Percentiles rank a stretch among this genome's conserved stretches.
These are phyloP conservation scores for Trichoderma orchidacearum DNA, from an alignment of 495 filamentous ascomycete species.

Conservation along the genomic window DNA sequence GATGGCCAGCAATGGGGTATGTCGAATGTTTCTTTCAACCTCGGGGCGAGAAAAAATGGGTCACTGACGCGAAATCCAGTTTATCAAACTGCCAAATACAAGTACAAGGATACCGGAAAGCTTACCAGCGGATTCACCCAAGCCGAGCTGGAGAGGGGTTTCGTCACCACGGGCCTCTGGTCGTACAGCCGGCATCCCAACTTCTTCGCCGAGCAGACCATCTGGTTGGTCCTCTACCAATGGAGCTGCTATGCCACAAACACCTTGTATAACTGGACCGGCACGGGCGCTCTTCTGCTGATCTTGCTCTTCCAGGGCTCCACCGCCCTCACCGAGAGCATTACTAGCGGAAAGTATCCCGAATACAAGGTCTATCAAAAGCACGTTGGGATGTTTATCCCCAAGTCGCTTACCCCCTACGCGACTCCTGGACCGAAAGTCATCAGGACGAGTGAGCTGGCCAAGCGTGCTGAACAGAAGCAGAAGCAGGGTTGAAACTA, in stretches of 20 bases:
- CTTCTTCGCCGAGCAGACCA: conserved; percentile 80
- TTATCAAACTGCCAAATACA: conserved; percentile 68
- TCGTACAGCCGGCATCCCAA: conserved; percentile 83
- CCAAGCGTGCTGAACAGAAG: neutral
- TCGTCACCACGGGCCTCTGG: conserved; percentile 76
- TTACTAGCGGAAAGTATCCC: conserved; percentile 70
- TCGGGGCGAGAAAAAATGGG: neutral
- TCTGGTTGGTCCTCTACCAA: conserved; percentile 78
- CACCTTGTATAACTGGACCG: conserved; percentile 64
- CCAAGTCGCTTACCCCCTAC: conserved; percentile 32
- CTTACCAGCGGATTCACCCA: conserved; percentile 46
- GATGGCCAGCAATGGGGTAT: conserved; percentile 89
- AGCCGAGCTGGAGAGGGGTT: conserved; percentile 83
- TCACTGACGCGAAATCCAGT: conserved; percentile 16
- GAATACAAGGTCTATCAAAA: conserved; percentile 81
- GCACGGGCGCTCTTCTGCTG: conserved; percentile 53
- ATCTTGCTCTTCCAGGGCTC: conserved; percentile 77
- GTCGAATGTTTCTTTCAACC: conserved; percentile 5
- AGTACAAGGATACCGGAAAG: conserved; percentile 58
- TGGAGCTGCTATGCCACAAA: conserved; percentile 70
- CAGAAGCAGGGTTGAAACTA: neutral
- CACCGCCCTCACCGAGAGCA: conserved; percentile 72
- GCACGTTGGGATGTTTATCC: conserved; percentile 70
- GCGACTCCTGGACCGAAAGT: conserved; percentile 20
- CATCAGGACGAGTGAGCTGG: conserved; percentile 28